These are phyloP conservation scores for Teratosphaeriaceae sp. DNA, from an alignment of 2,329 filamentous ascomycete genomes.

Conservation along the genomic window DNA sequence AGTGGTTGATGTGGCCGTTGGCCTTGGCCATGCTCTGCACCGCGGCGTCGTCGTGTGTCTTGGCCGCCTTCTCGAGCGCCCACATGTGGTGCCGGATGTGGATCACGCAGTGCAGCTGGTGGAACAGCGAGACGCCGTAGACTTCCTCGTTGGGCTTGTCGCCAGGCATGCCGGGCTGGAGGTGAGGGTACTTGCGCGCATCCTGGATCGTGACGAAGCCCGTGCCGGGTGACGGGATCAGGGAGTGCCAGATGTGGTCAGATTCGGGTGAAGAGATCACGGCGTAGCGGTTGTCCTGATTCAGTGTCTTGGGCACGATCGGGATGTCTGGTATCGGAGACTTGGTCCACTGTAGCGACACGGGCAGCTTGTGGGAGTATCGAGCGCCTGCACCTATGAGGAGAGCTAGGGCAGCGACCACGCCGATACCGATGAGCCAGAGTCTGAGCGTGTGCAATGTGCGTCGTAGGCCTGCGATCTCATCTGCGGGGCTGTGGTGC, in stretches of 20 bases:
- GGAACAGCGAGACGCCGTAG: conserved; percentile 7
- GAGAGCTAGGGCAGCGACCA: not conserved
- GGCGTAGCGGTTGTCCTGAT: conserved; percentile 1
- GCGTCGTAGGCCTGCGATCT: not conserved
- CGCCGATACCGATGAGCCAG: not conserved
- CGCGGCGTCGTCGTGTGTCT: not conserved
- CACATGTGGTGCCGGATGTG: conserved; percentile 3
- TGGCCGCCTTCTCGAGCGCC: not conserved
- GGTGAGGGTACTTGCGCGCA: not conserved
- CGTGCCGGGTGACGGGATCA: not conserved
- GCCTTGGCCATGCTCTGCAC: not conserved
- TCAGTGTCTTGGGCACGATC: not conserved
- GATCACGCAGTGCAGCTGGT: conserved; percentile 9
- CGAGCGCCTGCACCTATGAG: conserved; percentile 1
- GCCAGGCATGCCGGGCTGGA: not conserved
- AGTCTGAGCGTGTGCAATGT: not conserved
- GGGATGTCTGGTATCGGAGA: not conserved
- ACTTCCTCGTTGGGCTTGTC: conserved; percentile 2
- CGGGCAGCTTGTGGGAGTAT: not conserved
- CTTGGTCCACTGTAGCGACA: not conserved
- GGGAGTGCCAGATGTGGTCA: conserved; percentile 3
- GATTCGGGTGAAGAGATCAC: conserved; percentile 1
- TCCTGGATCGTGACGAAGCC: conserved; percentile 1
- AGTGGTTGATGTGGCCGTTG: conserved; percentile 6
- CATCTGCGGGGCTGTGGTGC: not conserved